Percentiles rank a stretch among this genome's conserved stretches.
These are phyloP conservation scores for Echinochloa phyllopogon DNA, from an alignment of 176 grass and related monocot species.

Conservation along the genomic window DNA sequence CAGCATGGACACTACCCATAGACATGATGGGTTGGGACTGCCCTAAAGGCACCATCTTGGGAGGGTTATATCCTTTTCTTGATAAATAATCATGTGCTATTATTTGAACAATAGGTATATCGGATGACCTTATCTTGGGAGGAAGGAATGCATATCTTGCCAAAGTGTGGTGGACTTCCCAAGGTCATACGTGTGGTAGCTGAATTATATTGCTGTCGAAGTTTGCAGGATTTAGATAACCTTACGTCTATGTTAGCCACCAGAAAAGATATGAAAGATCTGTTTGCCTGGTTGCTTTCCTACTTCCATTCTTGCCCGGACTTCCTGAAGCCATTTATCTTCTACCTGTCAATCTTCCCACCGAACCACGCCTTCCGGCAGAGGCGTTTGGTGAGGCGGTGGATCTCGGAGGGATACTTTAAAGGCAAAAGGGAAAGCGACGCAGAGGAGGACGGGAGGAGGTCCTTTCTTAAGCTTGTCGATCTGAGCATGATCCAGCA, in stretches of 20 bases:
- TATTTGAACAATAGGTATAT: too few relatives aligned
- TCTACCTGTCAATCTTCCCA: conserved; percentile 52
- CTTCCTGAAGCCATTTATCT: conserved; percentile 49
- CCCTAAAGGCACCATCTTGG: too few relatives aligned
- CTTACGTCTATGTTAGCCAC: too few relatives aligned
- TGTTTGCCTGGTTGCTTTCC: conserved; percentile 28
- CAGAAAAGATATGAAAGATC: too few relatives aligned
- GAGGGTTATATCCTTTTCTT: too few relatives aligned
- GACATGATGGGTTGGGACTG: too few relatives aligned
- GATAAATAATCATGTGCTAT: too few relatives aligned
- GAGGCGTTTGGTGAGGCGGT: conserved; percentile 41
- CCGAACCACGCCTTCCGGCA: neutral
- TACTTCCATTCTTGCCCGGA: conserved; percentile 33
- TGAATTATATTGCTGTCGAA: too few relatives aligned
- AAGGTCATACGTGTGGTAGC: neutral
- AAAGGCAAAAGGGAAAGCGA: neutral
- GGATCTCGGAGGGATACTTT: conserved; percentile 44
- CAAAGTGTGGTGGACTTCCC: conserved; percentile 10
- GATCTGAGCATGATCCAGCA: conserved; percentile 32
- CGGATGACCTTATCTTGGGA: too few relatives aligned
- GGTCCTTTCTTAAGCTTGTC: neutral
- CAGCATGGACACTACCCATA: too few relatives aligned
- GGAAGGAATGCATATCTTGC: neutral
- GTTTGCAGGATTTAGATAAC: too few relatives aligned
- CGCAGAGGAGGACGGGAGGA: neutral